Evolutionary conservation across 2,329 filamentous ascomycete genomes (phyloP).

Genomic region (Alternaria sp.): DNA sequence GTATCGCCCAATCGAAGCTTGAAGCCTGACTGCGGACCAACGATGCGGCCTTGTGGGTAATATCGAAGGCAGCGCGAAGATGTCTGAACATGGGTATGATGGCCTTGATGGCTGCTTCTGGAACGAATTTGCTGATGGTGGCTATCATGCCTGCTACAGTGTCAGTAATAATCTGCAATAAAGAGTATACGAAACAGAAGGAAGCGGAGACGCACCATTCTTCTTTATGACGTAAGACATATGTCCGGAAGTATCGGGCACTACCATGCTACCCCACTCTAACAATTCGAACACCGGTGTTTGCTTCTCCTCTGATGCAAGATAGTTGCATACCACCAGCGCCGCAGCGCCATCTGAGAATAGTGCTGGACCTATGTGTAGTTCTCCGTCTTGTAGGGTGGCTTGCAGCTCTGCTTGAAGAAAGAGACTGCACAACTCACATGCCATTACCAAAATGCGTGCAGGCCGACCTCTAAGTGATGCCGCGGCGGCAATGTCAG

Average conservation of each 20-base stretch:
- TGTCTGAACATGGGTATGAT: slow-evolving; percentile 46
- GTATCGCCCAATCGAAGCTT: slow-evolving; percentile 77
- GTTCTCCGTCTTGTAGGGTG: slow-evolving; percentile 58
- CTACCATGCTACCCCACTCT: slow-evolving; percentile 70
- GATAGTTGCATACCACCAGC: slow-evolving; percentile 68
- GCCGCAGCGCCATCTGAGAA: slow-evolving; percentile 78
- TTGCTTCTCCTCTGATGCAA: slow-evolving; percentile 55
- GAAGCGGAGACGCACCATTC: slow-evolving; percentile 56
- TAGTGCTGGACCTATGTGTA: slow-evolving; percentile 70
- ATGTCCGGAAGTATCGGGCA: slow-evolving; percentile 69
- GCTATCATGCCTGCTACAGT: slow-evolving; percentile 27
- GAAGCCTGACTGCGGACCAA: slow-evolving; percentile 49
- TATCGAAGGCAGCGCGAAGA: slow-evolving; percentile 11
- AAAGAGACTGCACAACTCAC: slow-evolving; percentile 63
- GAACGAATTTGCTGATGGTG: slow-evolving; percentile 34
- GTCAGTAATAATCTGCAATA: not conserved
- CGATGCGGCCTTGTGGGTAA: slow-evolving; percentile 42
- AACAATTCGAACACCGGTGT: slow-evolving; percentile 65
- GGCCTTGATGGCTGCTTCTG: slow-evolving; percentile 23
- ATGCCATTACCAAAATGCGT: slow-evolving; percentile 69
- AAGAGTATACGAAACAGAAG: not conserved
- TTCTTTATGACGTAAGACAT: slow-evolving; percentile 73
- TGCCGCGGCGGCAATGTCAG: slow-evolving; percentile 71
- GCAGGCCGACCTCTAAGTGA: slow-evolving; percentile 67
- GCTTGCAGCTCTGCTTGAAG: slow-evolving; percentile 72